Base-by-base conservation (phyloP, 2,329 filamentous ascomycete genomes). In the Hypoxylon sp. region DNA sequence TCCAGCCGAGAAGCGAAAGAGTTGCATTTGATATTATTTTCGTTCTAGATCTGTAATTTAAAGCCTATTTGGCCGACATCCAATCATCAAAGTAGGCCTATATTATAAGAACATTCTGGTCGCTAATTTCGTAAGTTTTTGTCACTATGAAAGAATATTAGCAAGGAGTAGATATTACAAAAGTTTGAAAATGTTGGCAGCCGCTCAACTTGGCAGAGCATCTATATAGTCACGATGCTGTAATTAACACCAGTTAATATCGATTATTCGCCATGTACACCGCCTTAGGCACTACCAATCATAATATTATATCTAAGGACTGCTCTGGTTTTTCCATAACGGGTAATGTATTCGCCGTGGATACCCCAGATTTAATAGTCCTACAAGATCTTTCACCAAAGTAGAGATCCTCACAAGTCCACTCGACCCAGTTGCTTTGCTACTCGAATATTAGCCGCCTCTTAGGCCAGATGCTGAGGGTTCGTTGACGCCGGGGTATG, bases 101-200 rank as follows among this genome's bases (percentile, higher is more conserved):
- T 67, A 71, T 71, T 70, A 55, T 59, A 54, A 67, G 64, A 70
- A 63, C 61, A 55, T 67, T 67, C 59, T 70, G 54, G 69, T 71
- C 55, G 58, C 54, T 11, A 46, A 5, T 44, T 22, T 48, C 33
- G 60, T 61, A 62, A 62, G 17, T 31, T 42, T 29, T 62, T 59
- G 37, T 50, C 47, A 60, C 59, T 55, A 44, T 53, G 22, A 65
- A 19, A 55, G 22, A 50, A 37, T 54, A 33, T 55, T 24, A 47
- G 26, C 13, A 53, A 55, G 53, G 19, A 50, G 26, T 5, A 39
- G n/a, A 58, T 56, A 62, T 62, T 42, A 33, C 53, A 17, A 54
- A 31, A 44, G 33, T 22, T 24, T 54, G 56, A 42, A 59, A 24
- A 47, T 33, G 51, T 47, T 54, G 26, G 9, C 56, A 57, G 35